Evolutionary conservation across 345 rosid genomes (phyloP).

Genomic region (Moringa oleifera): DNA sequence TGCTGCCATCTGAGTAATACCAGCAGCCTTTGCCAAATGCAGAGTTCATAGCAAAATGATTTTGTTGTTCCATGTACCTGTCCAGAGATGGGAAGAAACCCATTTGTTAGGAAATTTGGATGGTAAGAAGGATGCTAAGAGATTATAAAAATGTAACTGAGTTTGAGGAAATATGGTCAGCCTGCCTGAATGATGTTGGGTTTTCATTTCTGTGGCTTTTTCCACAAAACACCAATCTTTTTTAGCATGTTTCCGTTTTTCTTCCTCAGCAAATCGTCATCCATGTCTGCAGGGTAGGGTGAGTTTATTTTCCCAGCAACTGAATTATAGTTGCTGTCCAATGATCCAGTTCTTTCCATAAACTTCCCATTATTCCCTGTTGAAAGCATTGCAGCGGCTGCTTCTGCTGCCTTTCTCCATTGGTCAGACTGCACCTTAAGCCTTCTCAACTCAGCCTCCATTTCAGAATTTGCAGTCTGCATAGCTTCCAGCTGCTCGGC

Average conservation of each 20-base stretch:
- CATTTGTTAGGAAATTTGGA: neutral
- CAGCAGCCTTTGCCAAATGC: neutral
- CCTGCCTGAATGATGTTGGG: slow-evolving; percentile 17
- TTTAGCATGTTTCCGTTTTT: slow-evolving; percentile 89
- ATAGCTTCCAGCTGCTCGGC: slow-evolving; percentile 81
- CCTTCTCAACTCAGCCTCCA: slow-evolving; percentile 77
- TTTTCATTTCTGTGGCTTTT: slow-evolving; percentile 75
- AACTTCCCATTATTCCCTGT: slow-evolving; percentile 69
- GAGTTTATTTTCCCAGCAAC: slow-evolving; percentile 34
- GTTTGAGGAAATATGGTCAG: neutral
- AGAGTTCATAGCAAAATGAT: too few relatives aligned
- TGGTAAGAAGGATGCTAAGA: neutral
- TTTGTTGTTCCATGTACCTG: slow-evolving; percentile 9
- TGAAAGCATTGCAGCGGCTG: slow-evolving; percentile 88
- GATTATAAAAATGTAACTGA: neutral
- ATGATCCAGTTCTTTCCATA: slow-evolving; percentile 56
- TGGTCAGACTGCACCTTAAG: slow-evolving; percentile 96
- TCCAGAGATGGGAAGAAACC: slow-evolving; percentile 2
- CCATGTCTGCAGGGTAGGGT: slow-evolving; percentile 63
- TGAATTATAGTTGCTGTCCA: slow-evolving; percentile 46
- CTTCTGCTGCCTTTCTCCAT: slow-evolving; percentile 99
- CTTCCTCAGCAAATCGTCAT: slow-evolving; percentile 80
- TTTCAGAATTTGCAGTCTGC: slow-evolving; percentile 58
- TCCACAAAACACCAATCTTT: slow-evolving; percentile 96
- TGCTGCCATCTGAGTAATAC: neutral